Base-by-base conservation (phyloP, 495 filamentous ascomycete genomes). In the Acidomyces sp. region DNA sequence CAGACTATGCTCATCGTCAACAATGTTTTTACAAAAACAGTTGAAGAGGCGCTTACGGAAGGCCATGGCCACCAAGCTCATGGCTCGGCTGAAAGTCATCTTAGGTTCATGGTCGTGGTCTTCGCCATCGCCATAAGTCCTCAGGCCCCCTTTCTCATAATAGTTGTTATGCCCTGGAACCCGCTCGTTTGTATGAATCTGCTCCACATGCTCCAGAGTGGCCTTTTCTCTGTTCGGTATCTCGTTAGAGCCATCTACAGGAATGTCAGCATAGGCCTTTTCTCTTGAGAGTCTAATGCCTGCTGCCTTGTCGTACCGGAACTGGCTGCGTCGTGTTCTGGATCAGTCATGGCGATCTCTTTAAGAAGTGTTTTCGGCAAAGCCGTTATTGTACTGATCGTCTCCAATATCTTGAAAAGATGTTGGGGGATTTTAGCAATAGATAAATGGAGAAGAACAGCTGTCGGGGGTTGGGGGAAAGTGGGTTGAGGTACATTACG, bases 101-200 rank as follows among this genome's bases (percentile, higher is more conserved):
- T 50, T 55, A 36, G 62, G 60, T 43, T 68, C 68, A 52, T 66
- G 63, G 19, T 70, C 68, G 48, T 71, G 67, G 49, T 71, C 66
- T 41, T 56, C 57, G 39, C 56, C 56, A 34, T 69, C 66, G 25
- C 67, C 65, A 43, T 65, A 64, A n/a, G 66, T 70, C 26, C 66
- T 51, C 12, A 70, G 48, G 19, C 66, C 68, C 52, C 62, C 55
- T 34, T 69, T 69, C 47, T 70, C 68, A 46, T 68, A 68, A 46
- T 69, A 69, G 27, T 63, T 49, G 7, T 29, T 34, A 34, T 69
- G 62, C 4, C 61, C 61, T 10, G 56, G 63, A 10, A 59, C 58
- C 13, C 50, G 48, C 39, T 57, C 55, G 42, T 40, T 45, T 24
- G 54, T 57, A 19, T 55, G 39, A 43, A 57, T 32, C 24, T 42